Base-by-base conservation (phyloP, 257 asterid genomes). In the Nicotiana benthamiana region DNA sequence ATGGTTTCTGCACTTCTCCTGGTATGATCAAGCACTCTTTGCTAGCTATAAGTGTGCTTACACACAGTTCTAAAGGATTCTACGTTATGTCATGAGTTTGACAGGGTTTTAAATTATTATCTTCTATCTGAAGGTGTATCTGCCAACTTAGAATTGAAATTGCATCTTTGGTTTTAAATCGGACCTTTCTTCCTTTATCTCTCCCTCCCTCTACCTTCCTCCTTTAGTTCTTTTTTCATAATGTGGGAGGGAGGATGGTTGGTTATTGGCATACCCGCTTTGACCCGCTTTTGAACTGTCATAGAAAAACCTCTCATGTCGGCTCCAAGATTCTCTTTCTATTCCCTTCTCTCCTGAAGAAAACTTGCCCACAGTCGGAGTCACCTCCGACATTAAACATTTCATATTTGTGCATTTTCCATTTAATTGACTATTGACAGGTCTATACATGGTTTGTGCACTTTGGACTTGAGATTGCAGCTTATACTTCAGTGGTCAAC, bases 401-500 rank as follows among this genome's bases (percentile, higher is more conserved):
- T 40, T 40, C 48, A 48, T 74, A 74, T 74, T 74, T 48, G 61
- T 48, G 64, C 83, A 81, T 80, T 86, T 84, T 86, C 68, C 86
- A 83, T 80, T 83, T 85, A 75, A 81, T 81, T 80, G 80, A 79
- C 80, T 83, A 84, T 80, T 89, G 89, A 89, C 87, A 77, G 87
- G 85, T 84, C 80, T 79, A 62, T 79, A 80, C 79, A 74, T 89
- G 88, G 82, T 86, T 79, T 87, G 80, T 86, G 83, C 87, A 75
- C 86, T 85, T 88, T 91, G 87, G 88, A 84, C 87, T 90, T 91
- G 95, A 89, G 89, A 90, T 90, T 92, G 94, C 98, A 96, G 99
- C 97, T 96, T 84, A 87, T 93, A 84, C 91, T 96, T 87, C 99
- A 96, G 84, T 96, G 99, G 99, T 85, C 97, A 32, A 92, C 93